Percentiles rank a stretch among this genome's conserved stretches.
Evolutionary conservation across 192 early-diverging fungal genomes (phyloP).

Genomic region (Backusella psychrophila): DNA sequence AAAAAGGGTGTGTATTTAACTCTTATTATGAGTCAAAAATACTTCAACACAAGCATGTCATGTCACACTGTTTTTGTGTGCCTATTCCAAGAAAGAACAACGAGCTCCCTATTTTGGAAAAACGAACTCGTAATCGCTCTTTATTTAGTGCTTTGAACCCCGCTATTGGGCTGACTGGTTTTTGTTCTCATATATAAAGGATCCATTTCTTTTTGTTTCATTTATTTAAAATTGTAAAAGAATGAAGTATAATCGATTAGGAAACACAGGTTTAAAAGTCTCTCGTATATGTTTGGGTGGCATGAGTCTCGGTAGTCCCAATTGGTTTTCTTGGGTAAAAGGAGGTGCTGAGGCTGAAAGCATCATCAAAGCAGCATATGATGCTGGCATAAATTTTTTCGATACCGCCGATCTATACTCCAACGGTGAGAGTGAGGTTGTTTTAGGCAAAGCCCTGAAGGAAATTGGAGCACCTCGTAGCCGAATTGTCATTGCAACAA

Average conservation of each 20-base stretch:
- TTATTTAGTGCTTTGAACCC: too few relatives aligned
- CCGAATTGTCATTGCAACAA: slow-evolving; percentile 77
- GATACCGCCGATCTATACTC: slow-evolving; percentile 56
- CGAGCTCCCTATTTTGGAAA: too few relatives aligned
- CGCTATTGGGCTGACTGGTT: too few relatives aligned
- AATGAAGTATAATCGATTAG: slow-evolving; percentile 77
- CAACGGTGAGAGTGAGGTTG: slow-evolving; percentile 37
- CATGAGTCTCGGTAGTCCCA: slow-evolving; percentile 41
- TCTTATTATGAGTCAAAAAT: too few relatives aligned
- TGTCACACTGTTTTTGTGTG: too few relatives aligned
- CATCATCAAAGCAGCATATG: slow-evolving; percentile 55
- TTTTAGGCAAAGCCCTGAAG: slow-evolving; percentile 39
- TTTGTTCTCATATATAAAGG: too few relatives aligned
- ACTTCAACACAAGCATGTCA: too few relatives aligned
- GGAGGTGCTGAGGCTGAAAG: slow-evolving; percentile 40
- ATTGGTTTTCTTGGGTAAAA: slow-evolving; percentile 42
- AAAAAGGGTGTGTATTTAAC: too few relatives aligned
- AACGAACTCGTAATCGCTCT: too few relatives aligned
- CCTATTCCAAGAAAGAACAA: too few relatives aligned
- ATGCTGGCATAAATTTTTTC: slow-evolving; percentile 80
- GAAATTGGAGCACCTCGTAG: slow-evolving; percentile 53
- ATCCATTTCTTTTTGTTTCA: too few relatives aligned
- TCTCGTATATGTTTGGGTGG: slow-evolving; percentile 47
- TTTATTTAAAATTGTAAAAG: background rate
- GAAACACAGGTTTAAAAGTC: slow-evolving; percentile 61